Base-by-base conservation (phyloP, 495 filamentous ascomycete genomes). In the Penicillium cosmopolitanum region DNA sequence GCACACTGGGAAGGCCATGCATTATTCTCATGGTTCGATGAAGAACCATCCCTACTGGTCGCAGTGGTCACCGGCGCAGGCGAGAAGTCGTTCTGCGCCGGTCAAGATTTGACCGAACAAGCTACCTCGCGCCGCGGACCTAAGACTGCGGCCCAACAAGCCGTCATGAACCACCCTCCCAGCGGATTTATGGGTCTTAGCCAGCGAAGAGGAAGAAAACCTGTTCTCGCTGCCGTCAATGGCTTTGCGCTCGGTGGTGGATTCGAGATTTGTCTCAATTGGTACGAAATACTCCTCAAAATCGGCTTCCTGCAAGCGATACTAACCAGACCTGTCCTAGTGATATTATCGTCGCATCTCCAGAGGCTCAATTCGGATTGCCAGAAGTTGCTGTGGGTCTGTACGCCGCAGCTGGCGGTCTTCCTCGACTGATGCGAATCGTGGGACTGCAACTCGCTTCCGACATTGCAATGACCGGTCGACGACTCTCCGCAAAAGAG, bases 171-270 rank as follows among this genome's bases (percentile, higher is more conserved):
- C 23, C 66, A 63, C 48, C 65, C 70, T 2, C 61, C 61, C 0
- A 56, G 57, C 11, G 69, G 71, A 7, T 73, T 73, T 51, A 64
- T 60, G 57, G 71, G 69, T 1, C 55, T 75, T 10, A 69, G 65
- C 58, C 67, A 66, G 25, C 65, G 73, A 8, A 44, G 56, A 19
- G 73, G 73, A 1, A 73, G 68, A 56, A 76, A 76, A 57, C 89
- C 89, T 5, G 73, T 93, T 15, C 83, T 93, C 40, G 83, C 83
- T 4, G 89, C 89, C 9, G 85, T 92, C 16, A 86, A 90, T 66
- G 89, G 89, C 4, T 64, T 87, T 21, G 84, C 84, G 44, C 73
- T 87, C 34, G 89, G 89, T 6, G 89, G 89, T 36, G 89, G 89
- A n/a, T 82, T 85, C 57, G 89, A 93, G 73, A 86, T 89, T 63